Evolutionary conservation across 139 green algal species (phyloP).

Genomic region (Ulvella scutata): DNA sequence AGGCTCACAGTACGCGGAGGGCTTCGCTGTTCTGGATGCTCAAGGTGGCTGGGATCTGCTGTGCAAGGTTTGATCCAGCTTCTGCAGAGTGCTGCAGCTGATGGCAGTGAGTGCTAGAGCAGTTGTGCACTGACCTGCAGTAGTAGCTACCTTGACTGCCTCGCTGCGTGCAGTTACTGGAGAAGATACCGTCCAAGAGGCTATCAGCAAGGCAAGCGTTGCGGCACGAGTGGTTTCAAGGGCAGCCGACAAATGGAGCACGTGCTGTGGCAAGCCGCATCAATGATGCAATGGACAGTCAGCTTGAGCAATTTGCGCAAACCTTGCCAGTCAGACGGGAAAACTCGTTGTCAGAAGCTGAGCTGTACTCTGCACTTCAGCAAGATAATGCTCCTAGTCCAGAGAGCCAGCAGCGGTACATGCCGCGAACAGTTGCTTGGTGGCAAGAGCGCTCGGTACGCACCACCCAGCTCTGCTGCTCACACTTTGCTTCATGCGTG

Average conservation of each 20-base stretch:
- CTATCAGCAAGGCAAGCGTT: neutral
- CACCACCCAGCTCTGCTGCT: neutral
- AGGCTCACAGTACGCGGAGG: conserved; percentile 33
- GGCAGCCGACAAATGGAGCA: neutral
- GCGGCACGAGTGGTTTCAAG: neutral
- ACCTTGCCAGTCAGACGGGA: neutral
- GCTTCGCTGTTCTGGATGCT: conserved; percentile 56
- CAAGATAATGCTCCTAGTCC: neutral
- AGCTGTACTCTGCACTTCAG: neutral
- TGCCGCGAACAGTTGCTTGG: neutral
- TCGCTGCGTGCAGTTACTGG: neutral
- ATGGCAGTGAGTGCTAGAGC: neutral
- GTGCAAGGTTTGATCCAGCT: conserved; percentile 12
- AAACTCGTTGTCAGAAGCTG: neutral
- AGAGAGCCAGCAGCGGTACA: neutral
- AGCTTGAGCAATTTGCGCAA: neutral
- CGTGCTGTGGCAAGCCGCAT: neutral
- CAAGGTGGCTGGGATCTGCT: conserved; percentile 56
- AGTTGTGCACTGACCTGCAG: neutral
- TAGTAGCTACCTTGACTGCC: neutral
- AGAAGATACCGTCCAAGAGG: neutral
- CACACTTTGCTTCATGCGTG: too few relatives aligned
- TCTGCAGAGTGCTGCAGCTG: neutral
- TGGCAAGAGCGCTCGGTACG: neutral
- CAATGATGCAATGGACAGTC: neutral